Conservation (phyloP, 2,329 filamentous ascomycete species). For the Monilinia aucupariae region DNA sequence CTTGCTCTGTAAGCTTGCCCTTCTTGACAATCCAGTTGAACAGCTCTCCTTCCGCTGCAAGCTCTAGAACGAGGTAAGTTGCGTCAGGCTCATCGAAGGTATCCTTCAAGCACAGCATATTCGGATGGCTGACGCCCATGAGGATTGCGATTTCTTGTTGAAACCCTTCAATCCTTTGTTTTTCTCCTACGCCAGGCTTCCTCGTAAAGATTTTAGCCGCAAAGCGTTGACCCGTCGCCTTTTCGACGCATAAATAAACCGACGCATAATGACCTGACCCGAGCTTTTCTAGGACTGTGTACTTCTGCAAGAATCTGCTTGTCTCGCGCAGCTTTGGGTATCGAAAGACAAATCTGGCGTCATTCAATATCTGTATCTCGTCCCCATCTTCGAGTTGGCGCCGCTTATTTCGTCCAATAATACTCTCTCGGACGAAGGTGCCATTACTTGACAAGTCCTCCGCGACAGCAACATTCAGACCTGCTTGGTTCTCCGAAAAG, state of each 20-base stretch:
- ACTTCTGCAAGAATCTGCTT: slow-evolving; percentile 80
- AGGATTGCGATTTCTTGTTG: slow-evolving; percentile 95
- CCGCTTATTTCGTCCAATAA: slow-evolving; percentile 87
- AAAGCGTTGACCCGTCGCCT: slow-evolving; percentile 71
- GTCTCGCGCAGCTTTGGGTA: slow-evolving; percentile 73
- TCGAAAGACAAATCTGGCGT: slow-evolving; percentile 79
- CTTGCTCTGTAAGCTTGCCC: slow-evolving; percentile 76
- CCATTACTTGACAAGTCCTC: slow-evolving; percentile 95
- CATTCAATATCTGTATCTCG: slow-evolving; percentile 80
- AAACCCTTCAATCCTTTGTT: slow-evolving; percentile 75
- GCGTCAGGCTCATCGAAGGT: slow-evolving; percentile 89
- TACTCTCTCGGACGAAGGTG: slow-evolving; percentile 88
- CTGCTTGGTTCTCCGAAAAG: slow-evolving; percentile 55
- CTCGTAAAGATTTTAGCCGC: slow-evolving; percentile 96
- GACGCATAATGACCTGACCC: slow-evolving; percentile 95
- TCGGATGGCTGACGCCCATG: slow-evolving; percentile 95
- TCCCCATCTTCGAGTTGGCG: slow-evolving; percentile 85
- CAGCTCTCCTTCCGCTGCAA: slow-evolving; percentile 87
- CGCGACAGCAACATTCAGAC: slow-evolving; percentile 64
- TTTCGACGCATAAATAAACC: slow-evolving; percentile 86
- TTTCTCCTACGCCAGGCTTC: slow-evolving; percentile 73
- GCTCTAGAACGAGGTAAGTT: slow-evolving; percentile 85
- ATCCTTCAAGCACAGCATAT: slow-evolving; percentile 87
- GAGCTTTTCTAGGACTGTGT: slow-evolving; percentile 75
- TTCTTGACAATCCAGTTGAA: slow-evolving; percentile 95